Evolutionary conservation across 345 rosid species (phyloP).

Genomic region (Triadica sebifera): DNA sequence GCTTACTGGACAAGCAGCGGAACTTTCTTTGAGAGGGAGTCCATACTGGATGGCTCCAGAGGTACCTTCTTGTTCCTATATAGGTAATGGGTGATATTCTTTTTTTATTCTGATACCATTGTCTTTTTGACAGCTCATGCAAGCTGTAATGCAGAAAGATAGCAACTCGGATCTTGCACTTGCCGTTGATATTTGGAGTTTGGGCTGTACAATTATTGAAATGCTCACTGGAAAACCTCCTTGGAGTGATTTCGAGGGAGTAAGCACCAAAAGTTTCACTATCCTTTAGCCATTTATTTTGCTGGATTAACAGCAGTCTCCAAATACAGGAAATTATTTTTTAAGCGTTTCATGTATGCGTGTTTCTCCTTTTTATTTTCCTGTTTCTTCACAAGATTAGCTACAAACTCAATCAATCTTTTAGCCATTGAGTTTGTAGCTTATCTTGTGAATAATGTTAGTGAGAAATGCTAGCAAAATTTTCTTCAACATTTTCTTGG

Average conservation of each 20-base stretch:
- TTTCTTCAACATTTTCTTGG: too few relatives aligned
- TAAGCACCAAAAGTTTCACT: conserved; percentile 35
- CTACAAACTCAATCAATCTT: too few relatives aligned
- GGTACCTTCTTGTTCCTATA: conserved; percentile 41
- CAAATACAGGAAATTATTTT: background rate
- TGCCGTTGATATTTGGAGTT: conserved; percentile 98
- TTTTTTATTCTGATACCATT: conserved; percentile 17
- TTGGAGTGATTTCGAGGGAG: conserved; percentile 97
- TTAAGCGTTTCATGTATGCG: background rate
- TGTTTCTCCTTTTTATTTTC: background rate
- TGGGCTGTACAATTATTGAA: conserved; percentile 94
- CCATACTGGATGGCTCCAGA: conserved; percentile 99
- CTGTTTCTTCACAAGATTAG: too few relatives aligned
- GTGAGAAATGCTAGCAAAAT: too few relatives aligned
- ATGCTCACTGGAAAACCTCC: conserved; percentile 98
- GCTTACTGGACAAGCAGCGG: conserved; percentile 89
- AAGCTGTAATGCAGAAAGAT: conserved; percentile 85
- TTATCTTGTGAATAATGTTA: too few relatives aligned
- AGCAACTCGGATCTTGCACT: conserved; percentile 71
- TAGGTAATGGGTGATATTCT: background rate
- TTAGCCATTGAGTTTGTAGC: background rate
- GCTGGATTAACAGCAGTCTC: background rate
- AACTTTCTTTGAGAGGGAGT: conserved; percentile 90
- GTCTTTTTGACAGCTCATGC: conserved; percentile 64
- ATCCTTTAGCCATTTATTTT: background rate